These are phyloP conservation scores for Neoscytalidium dimidiatum DNA, from an alignment of 2,329 filamentous ascomycete genomes.

Conservation along the genomic window DNA sequence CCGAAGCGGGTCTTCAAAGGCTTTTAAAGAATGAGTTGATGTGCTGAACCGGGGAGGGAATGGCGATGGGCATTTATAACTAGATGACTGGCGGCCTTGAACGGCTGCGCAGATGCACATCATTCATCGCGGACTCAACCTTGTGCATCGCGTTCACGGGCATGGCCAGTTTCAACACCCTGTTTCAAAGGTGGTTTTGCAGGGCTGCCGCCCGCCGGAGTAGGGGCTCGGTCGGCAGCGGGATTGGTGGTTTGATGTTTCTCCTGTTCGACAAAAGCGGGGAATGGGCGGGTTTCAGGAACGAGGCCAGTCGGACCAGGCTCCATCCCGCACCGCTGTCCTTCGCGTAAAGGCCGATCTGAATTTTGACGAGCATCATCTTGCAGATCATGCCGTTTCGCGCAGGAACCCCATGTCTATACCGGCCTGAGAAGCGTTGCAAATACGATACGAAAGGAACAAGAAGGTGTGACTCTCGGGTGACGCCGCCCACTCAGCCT, in stretches of 20 bases:
- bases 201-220: conserved; percentile 3
- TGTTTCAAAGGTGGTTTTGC: neutral
- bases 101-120: neutral
- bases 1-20: neutral
- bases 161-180: neutral
- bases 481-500: neutral
- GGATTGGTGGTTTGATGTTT: conserved; percentile 17
- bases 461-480: conserved; percentile 9
- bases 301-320: no score
- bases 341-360: neutral
- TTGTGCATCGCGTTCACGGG: neutral
- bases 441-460: conserved; percentile 15
- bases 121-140: neutral
- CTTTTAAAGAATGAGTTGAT: neutral
- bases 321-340: neutral
- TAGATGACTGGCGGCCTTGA: conserved; percentile 1
- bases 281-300: neutral
- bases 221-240: neutral
- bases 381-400: conserved; percentile 2
- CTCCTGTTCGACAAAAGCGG: conserved; percentile 13
- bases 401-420: neutral
- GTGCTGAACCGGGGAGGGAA: neutral
- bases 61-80: neutral
- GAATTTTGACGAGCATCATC: neutral
- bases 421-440: neutral